Conservation (phyloP, 306 rosid genomes). For the Coriaria nepalensis region DNA sequence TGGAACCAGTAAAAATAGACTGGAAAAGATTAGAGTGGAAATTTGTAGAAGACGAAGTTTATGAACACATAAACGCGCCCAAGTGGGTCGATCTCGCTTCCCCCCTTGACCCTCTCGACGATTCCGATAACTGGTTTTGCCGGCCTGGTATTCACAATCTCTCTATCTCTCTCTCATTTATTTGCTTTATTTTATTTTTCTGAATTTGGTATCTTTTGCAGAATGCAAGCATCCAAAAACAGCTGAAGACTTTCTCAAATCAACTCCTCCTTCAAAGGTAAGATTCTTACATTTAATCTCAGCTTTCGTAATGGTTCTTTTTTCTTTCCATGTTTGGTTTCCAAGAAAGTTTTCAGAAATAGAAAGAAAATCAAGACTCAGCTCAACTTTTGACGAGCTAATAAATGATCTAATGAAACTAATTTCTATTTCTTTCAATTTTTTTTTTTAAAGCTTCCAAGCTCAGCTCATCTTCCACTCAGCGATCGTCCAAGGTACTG, state of each 20-base stretch:
- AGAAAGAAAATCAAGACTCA: slow-evolving; percentile 13
- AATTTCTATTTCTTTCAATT: not conserved
- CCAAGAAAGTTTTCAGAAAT: slow-evolving; percentile 5
- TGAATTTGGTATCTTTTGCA: slow-evolving; percentile 19
- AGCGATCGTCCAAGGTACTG: slow-evolving; percentile 61
- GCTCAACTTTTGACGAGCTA: not conserved
- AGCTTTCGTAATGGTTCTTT: slow-evolving; percentile 3
- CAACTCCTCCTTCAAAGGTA: slow-evolving; percentile 39
- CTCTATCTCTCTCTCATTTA: not conserved
- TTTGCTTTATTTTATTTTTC: slow-evolving; percentile 3
- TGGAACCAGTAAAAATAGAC: slow-evolving; percentile 95
- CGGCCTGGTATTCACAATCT: slow-evolving; percentile 33
- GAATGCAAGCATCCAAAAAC: slow-evolving; percentile 89
- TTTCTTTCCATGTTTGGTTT: slow-evolving; percentile 5
- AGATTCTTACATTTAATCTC: not conserved
- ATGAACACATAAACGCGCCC: slow-evolving; percentile 84
- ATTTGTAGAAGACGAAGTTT: slow-evolving; percentile 60
- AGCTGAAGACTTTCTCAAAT: slow-evolving; percentile 62
- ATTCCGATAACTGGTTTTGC: slow-evolving; percentile 86
- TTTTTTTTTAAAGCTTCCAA: slow-evolving; percentile 32
- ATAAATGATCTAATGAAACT: not conserved
- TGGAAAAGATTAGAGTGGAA: slow-evolving; percentile 80
- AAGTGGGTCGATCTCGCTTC: slow-evolving; percentile 84
- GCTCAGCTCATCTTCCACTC: slow-evolving; percentile 31
- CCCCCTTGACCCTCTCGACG: slow-evolving; percentile 19